Evolutionary conservation across 495 filamentous ascomycete species (phyloP), one percentile per base, ranked within the genome.

Genomic region (Mytilinidion resinicola): DNA sequence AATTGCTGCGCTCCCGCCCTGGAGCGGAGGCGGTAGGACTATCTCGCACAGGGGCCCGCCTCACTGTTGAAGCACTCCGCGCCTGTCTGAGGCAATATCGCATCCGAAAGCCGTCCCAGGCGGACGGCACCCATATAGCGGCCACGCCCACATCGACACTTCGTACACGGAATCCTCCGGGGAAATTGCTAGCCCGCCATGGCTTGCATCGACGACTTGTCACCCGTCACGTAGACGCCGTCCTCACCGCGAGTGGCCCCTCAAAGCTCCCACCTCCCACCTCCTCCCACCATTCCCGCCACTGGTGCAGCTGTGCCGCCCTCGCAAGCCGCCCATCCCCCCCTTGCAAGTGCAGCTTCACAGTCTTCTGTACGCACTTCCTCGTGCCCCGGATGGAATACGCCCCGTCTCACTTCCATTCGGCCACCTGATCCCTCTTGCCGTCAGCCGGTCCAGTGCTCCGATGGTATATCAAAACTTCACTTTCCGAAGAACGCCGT

Each of bases 401-500:
- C 20, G n/a, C 33, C 15, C 33, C 25, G 50, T 21, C 38, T 25
- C 30, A 56, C 35, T 39, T 25, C 59, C 14, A 49, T 15, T 51
- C 33, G 20, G 41, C 55, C 55, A 51, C 51, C 38, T 64, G 38
- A 51, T 54, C 30, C n/a, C 48, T 37, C n/a, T 61, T 48, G 58
- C 62, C 44, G 14, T 51, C 19, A 21, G 53, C 54, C 50, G 42
- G 12, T 35, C 57, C 57, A 53, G 7, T 37, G 19, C 11, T 55
- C 47, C 34, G 57, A 49, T 53, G 42, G 51, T 15, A 39, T 64
- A n/a, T 19, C 37, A 35, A 35, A 38, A 53, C 46, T 53, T 74
- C 67, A 79, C 62, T 85, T 89, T 14, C 75, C 80, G 73, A 95
- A 93, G 69, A 95, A 96, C 53, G 79, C 89, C 0, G 90, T 96